phyloP scores from a whole-genome alignment of 306 rosid species.

The apple (Malus domestica) region ASM211411v1 NC_041796.1:14205001-14205500 shows the following conservation, averaged over 20 bases:
- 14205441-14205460: slow-evolving; percentile 36
- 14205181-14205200: not conserved
- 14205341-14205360: slow-evolving; percentile 39
- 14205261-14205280: slow-evolving; percentile 1
- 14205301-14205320: slow-evolving; percentile 54
- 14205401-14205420: slow-evolving; percentile 52
- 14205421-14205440: slow-evolving; percentile 44
- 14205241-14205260: not conserved
- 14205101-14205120: slow-evolving; percentile 59
- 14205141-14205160: slow-evolving; percentile 45
- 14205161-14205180: slow-evolving; percentile 55
- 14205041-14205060: not conserved
- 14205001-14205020: not conserved
- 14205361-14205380: slow-evolving; percentile 55
- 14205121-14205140: slow-evolving; percentile 45
- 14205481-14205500: slow-evolving; percentile 11
- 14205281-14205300: slow-evolving; percentile 61
- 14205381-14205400: slow-evolving; percentile 54
- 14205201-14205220: not conserved
- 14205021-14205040: too few species aligned
- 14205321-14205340: slow-evolving; percentile 50
- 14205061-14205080: not conserved
- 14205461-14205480: slow-evolving; percentile 38
- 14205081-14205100: slow-evolving; percentile 35
- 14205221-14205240: not conserved